These are phyloP conservation scores for Fennellomyces sp. DNA, from an alignment of 371 early-diverging fungal species.

Conservation along the genomic window DNA sequence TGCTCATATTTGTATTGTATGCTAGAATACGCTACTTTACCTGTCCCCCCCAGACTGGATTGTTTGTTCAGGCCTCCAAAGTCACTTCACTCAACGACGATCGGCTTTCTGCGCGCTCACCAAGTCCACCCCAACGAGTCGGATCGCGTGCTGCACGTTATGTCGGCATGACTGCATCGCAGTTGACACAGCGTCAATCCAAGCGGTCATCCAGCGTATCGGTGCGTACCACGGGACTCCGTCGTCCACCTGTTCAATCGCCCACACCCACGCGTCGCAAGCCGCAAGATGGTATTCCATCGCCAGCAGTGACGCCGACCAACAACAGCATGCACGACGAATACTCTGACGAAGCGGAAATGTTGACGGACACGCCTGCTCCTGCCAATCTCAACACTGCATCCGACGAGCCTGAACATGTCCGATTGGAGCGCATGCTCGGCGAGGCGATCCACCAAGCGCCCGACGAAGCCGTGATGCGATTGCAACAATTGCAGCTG, in stretches of 20 bases:
- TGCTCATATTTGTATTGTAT: constrained; percentile 9
- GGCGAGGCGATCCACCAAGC: constrained; percentile 40
- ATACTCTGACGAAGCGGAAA: constrained; percentile 30
- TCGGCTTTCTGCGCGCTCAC: constrained; percentile 35
- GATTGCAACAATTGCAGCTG: constrained; percentile 52
- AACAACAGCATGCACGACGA: constrained; percentile 29
- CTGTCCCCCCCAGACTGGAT: constrained; percentile 65
- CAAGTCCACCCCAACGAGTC: constrained; percentile 30
- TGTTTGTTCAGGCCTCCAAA: constrained; percentile 70
- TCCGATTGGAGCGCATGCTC: constrained; percentile 34
- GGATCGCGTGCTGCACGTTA: constrained; percentile 66
- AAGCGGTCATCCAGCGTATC: constrained; percentile 6
- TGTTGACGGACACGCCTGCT: constrained; percentile 40
- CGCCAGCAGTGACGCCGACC: constrained; percentile 45
- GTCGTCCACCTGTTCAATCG: constrained; percentile 17
- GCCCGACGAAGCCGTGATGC: constrained; percentile 47
- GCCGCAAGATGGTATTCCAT: constrained; percentile 27
- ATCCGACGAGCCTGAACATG: constrained; percentile 28
- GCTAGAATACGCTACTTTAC: constrained; percentile 61
- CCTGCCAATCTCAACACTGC: constrained; percentile 34
- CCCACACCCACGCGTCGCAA: constrained; percentile 18
- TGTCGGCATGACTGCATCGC: constrained; percentile 61
- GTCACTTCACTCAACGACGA: constrained; percentile 48
- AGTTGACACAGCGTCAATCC: constrained; percentile 49
- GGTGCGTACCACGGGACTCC: constrained; percentile 7